Evolutionary conservation across 768 basidiomycete species (phyloP).

Genomic region (Tulasnella sp.): DNA sequence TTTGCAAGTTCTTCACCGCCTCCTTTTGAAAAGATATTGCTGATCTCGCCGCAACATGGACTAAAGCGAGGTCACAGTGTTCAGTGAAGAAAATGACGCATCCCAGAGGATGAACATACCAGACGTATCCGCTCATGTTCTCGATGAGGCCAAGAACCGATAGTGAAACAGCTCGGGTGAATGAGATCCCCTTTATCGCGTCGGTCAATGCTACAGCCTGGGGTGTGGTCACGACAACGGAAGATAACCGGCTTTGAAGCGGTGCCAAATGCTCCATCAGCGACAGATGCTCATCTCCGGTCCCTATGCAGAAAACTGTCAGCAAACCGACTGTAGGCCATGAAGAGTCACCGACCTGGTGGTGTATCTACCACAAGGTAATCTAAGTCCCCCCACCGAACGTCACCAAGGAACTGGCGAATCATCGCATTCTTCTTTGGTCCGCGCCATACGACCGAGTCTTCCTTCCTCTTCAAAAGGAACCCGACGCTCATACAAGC

Average conservation of each 20-base stretch:
- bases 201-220: conserved; percentile 94
- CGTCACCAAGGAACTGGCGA: conserved; percentile 85
- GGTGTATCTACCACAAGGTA: conserved; percentile 93
- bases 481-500: conserved; percentile 98
- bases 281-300: conserved; percentile 96
- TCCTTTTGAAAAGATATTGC: conserved; percentile 88
- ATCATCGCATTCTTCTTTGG: conserved; percentile 99
- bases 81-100: not conserved
- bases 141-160: conserved; percentile 89
- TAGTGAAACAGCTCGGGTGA: conserved; percentile 76
- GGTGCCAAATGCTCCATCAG: conserved; percentile 88
- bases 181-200: conserved; percentile 92
- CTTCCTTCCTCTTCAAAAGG: conserved; percentile 75
- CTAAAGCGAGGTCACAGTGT: not conserved
- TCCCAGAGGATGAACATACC: conserved; percentile 23
- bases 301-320: conserved; percentile 44
- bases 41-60: conserved; percentile 92
- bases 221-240: conserved; percentile 91
- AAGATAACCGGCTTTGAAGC: conserved; percentile 60
- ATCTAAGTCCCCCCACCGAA: conserved; percentile 90
- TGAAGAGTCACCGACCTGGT: conserved; percentile 51
- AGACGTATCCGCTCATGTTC: conserved; percentile 98
- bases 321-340: not conserved
- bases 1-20: conserved; percentile 84
- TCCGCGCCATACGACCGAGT: conserved; percentile 96